Conservation (phyloP, 441 rosid species). For the Populus tomentosa region DNA sequence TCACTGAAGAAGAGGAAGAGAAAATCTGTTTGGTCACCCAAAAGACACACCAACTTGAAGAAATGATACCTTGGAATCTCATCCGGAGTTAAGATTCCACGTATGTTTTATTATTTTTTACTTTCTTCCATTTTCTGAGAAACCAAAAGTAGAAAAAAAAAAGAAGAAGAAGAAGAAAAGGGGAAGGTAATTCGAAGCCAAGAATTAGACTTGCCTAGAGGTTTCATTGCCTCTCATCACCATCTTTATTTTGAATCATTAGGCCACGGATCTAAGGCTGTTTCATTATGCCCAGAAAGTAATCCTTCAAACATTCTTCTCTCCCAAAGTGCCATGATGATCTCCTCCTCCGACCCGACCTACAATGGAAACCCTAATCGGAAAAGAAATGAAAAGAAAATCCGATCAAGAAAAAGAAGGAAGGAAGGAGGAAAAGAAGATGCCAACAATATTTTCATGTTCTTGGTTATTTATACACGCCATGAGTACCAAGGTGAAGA, state of each 20-base stretch:
- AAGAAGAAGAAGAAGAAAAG: neutral
- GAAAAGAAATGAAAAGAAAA: neutral
- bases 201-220: conserved; percentile 71
- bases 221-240: conserved; percentile 28
- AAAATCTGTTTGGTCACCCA: neutral
- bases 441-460: conserved; percentile 7
- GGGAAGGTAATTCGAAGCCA: conserved; percentile 36
- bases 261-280: conserved; percentile 13
- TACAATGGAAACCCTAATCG: neutral
- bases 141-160: conserved; percentile 22
- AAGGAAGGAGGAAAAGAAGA: neutral
- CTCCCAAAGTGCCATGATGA: neutral
- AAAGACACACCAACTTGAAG: neutral
- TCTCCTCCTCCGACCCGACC: neutral
- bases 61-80: conserved; percentile 8
- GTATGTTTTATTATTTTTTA: conserved; percentile 12
- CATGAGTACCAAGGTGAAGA: neutral
- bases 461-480: conserved; percentile 7
- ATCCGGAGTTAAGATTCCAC: neutral
- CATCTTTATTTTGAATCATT: conserved; percentile 1
- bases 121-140: conserved; percentile 25
- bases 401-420: neutral
- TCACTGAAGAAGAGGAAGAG: neutral
- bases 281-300: neutral
- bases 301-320: neutral